Evolutionary conservation across 306 rosid genomes (phyloP).

Genomic region (Boehmeria nivea): DNA sequence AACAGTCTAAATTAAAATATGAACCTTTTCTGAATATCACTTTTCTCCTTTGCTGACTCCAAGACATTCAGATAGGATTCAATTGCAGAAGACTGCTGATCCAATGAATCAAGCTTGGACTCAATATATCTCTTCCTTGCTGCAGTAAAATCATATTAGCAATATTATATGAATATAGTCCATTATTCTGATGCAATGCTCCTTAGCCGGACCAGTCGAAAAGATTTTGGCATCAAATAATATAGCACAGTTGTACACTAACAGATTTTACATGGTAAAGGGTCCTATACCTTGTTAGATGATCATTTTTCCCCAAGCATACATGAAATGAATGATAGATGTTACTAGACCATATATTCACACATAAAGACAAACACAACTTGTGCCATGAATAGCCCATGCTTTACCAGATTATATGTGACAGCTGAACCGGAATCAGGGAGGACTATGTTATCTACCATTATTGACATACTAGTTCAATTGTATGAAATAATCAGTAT

Average conservation of each 20-base stretch:
- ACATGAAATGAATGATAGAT: background rate
- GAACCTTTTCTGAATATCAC: slow-evolving; percentile 72
- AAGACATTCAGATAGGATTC: slow-evolving; percentile 58
- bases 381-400: slow-evolving; percentile 8
- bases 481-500: no score
- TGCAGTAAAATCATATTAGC: slow-evolving; percentile 29
- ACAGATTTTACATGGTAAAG: no score
- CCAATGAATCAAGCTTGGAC: slow-evolving; percentile 68
- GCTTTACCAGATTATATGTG: background rate
- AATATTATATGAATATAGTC: background rate
- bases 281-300: background rate
- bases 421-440: slow-evolving; percentile 11
- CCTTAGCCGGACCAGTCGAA: no score
- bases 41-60: slow-evolving; percentile 76
- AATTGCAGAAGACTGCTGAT: slow-evolving; percentile 49
- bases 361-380: background rate
- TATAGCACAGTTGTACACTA: no score
- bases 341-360: background rate
- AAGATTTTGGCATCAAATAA: no score
- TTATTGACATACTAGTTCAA: background rate
- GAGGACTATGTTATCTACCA: slow-evolving; percentile 6
- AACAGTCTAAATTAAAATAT: slow-evolving; percentile 10
- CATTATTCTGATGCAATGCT: no score
- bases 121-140: slow-evolving; percentile 83
- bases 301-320: background rate